These are phyloP conservation scores for Cercospora zeae-maydis DNA, from an alignment of 2,329 filamentous ascomycete genomes.

Conservation along the genomic window DNA sequence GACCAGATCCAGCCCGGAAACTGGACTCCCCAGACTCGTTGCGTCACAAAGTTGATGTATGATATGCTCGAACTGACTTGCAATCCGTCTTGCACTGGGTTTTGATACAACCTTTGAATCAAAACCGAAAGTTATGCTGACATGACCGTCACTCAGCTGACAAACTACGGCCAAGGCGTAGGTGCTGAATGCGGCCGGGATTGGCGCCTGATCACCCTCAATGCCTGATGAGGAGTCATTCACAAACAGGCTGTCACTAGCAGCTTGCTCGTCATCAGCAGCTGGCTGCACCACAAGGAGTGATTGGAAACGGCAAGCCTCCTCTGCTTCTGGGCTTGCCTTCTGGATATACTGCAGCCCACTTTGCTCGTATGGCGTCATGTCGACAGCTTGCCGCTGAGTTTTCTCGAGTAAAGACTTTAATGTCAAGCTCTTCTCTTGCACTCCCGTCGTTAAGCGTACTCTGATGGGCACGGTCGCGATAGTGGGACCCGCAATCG, in stretches of 20 bases:
- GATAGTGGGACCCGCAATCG: not conserved
- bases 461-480: not conserved
- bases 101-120: not conserved
- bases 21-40: not conserved
- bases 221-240: not conserved
- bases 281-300: constrained; percentile 47
- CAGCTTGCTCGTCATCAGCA: not conserved
- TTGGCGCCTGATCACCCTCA: not conserved
- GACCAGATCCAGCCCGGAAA: not conserved
- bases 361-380: constrained; percentile 17
- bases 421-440: not conserved
- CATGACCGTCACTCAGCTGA: not conserved
- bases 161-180: not conserved
- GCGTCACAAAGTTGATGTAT: not conserved
- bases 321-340: not conserved
- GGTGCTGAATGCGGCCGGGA: not conserved
- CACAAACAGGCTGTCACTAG: not conserved
- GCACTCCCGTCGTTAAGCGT: not conserved
- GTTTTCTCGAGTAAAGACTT: not conserved
- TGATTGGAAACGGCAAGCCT: constrained; percentile 55
- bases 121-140: not conserved
- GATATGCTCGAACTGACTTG: not conserved
- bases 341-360: constrained; percentile 5
- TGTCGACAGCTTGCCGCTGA: not conserved
- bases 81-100: not conserved